Percentiles rank a stretch among this genome's conserved stretches.
These are phyloP conservation scores for Plasmodium inui DNA, from an alignment of 169 alveolate species.

Conservation along the genomic window DNA sequence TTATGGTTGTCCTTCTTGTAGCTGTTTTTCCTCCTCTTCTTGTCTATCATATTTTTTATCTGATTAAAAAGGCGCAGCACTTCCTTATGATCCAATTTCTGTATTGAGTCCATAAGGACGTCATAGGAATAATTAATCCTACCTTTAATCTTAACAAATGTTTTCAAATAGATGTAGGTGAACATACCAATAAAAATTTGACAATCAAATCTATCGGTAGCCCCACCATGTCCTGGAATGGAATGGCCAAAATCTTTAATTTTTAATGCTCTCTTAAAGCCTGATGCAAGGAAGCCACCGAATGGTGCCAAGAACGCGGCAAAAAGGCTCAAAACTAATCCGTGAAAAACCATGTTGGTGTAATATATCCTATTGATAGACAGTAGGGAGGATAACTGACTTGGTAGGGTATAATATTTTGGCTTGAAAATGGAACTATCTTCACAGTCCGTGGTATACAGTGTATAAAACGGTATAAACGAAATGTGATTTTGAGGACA, in stretches of 20 bases:
- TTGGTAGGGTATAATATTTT: slow-evolving; percentile 62
- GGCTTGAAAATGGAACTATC: slow-evolving; percentile 76
- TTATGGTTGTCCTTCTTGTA: not conserved
- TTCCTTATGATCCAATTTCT: slow-evolving; percentile 51
- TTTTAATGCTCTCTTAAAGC: slow-evolving; percentile 98
- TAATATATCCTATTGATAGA: slow-evolving; percentile 36
- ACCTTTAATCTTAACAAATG: slow-evolving; percentile 63
- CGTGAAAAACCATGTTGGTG: slow-evolving; percentile 90
- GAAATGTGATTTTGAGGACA: slow-evolving; percentile 92
- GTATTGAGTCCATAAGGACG: slow-evolving; percentile 56
- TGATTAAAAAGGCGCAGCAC: slow-evolving; percentile 37
- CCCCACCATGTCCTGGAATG: slow-evolving; percentile 99
- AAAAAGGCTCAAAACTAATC: slow-evolving; percentile 94
- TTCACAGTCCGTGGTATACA: slow-evolving; percentile 75
- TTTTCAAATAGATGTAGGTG: slow-evolving; percentile 87
- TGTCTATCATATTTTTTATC: slow-evolving; percentile 45
- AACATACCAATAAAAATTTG: slow-evolving; percentile 93
- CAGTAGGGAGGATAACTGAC: slow-evolving; percentile 28
- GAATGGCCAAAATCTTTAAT: slow-evolving; percentile 98
- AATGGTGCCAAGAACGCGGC: slow-evolving; percentile 98
- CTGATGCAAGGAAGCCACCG: slow-evolving; percentile 99
- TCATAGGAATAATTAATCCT: slow-evolving; percentile 43
- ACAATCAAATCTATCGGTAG: slow-evolving; percentile 99
- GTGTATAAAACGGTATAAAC: slow-evolving; percentile 89
- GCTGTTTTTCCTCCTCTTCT: slow-evolving; percentile 5